These are phyloP conservation scores for Trypanosoma cruzi DNA, from an alignment of 208 protist species.

Conservation along the genomic window DNA sequence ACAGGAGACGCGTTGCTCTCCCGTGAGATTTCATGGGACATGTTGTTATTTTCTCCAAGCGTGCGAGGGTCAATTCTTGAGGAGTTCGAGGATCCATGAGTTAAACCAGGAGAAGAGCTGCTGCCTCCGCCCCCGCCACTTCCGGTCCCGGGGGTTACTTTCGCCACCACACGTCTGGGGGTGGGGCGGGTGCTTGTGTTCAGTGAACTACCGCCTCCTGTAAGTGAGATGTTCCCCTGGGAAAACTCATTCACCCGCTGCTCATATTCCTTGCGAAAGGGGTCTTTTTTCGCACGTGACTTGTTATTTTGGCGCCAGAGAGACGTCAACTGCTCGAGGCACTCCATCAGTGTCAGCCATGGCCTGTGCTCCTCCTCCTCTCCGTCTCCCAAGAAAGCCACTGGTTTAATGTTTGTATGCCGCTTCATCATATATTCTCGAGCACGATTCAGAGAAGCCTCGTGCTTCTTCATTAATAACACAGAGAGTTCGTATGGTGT, in stretches of 20 bases:
- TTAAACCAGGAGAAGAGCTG: conserved; percentile 31
- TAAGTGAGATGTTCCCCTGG: conserved; percentile 1
- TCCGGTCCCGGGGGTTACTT: conserved; percentile 36
- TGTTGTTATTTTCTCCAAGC: background rate
- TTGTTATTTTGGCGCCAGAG: conserved; percentile 48
- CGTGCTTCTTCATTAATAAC: conserved; percentile 34
- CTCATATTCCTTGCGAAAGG: conserved; percentile 42
- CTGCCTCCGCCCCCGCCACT: conserved; percentile 26
- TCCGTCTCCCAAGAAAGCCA: conserved; percentile 33
- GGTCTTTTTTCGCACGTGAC: conserved; percentile 32
- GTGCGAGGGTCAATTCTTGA: conserved; percentile 5
- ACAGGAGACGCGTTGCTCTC: conserved; percentile 2
- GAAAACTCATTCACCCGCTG: conserved; percentile 33
- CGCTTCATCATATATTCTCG: conserved; percentile 26
- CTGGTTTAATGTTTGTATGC: background rate
- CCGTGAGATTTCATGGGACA: conserved; percentile 22
- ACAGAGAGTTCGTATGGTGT: conserved; percentile 65
- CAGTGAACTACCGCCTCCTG: conserved; percentile 27
- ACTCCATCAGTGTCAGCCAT: conserved; percentile 73
- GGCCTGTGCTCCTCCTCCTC: conserved; percentile 53
- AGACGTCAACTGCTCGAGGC: conserved; percentile 63
- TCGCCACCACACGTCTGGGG: conserved; percentile 62
- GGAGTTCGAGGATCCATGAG: conserved; percentile 8
- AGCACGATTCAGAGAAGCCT: conserved; percentile 29
- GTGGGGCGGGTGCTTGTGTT: conserved; percentile 80